phyloP scores from a whole-genome alignment of 306 rosid genomes.

The Prinsepia uniflora region DNA sequence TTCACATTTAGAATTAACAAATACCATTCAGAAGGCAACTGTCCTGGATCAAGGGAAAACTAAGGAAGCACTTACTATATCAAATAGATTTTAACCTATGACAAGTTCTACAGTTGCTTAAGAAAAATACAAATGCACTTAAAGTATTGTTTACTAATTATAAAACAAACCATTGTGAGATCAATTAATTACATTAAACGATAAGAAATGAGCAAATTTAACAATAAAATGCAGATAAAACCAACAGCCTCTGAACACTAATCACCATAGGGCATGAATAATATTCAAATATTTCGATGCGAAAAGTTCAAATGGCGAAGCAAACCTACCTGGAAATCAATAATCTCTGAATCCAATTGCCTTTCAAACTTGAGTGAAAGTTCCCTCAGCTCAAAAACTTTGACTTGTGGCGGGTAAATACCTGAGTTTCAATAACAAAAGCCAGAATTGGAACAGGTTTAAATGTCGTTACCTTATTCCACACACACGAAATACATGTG shows the following conservation, averaged over 20 bases:
- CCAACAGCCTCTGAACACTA: background rate
- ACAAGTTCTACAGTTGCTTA: background rate
- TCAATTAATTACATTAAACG: background rate
- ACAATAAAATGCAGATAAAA: background rate
- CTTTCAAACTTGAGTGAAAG: conserved; percentile 84
- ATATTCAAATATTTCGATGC: background rate
- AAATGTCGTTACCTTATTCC: background rate
- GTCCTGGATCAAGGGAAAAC: background rate
- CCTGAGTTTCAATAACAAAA: conserved; percentile 40
- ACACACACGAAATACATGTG: background rate
- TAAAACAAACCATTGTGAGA: background rate
- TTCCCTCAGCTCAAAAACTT: conserved; percentile 77
- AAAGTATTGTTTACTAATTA: background rate
- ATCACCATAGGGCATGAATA: background rate
- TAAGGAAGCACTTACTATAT: background rate
- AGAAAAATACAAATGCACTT: background rate
- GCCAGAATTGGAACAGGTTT: background rate
- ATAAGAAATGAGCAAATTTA: background rate
- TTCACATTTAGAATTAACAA: background rate
- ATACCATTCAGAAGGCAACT: background rate
- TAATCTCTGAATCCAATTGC: conserved; percentile 85
- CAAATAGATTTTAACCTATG: background rate
- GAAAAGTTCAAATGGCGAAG: background rate
- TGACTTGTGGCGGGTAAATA: conserved; percentile 92
- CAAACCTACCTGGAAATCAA: conserved; percentile 76